Conservation (phyloP, 176 grass and related monocot genomes). For the Triticum aestivum region IWGSC_CS_RefSeq_v2.1 NC_057814.1:120207357-120207856, state of each 20-base stretch:
- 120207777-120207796: neutral
- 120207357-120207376: constrained; percentile 5
- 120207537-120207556: constrained; percentile 12
- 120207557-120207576: constrained; percentile 20
- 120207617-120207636: constrained; percentile 88
- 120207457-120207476: constrained; percentile 90
- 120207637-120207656: constrained; percentile 91
- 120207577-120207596: constrained; percentile 31
- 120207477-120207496: constrained; percentile 83
- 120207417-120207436: constrained; percentile 90
- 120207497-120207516: constrained; percentile 69
- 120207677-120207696: constrained; percentile 89
- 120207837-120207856: neutral
- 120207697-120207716: neutral
- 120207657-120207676: constrained; percentile 91
- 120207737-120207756: neutral
- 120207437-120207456: constrained; percentile 98
- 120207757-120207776: neutral
- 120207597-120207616: constrained; percentile 92
- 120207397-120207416: constrained; percentile 68
- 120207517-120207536: neutral
- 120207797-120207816: neutral
- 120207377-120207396: constrained; percentile 13
- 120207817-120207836: constrained; percentile 8
- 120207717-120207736: neutral